Base-by-base conservation (phyloP, 768 basidiomycete species). In the Mycena kentingensis region DNA sequence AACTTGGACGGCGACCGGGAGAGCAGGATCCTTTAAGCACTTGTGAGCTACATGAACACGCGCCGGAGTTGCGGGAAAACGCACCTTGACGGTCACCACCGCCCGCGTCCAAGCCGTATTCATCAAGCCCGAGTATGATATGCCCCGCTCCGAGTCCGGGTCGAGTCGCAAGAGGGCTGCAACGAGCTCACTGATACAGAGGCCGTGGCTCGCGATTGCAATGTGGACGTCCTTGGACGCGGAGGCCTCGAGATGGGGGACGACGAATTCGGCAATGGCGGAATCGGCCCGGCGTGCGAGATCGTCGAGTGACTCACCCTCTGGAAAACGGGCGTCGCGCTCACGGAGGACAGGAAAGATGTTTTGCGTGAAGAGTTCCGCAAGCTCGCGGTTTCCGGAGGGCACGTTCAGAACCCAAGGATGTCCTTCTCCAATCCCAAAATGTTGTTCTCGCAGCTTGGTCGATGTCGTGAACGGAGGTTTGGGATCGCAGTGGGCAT, bases 41-140 rank as follows among this genome's bases (percentile, higher is more conserved):
- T 62, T 64, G 35, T 42, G 24, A 6, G 60, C 53, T 43, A 72
- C 65, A 61, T 65, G 4, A 44, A 28, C 16, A 60, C 64, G 10
- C 70, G 69, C 69, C 73, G 34, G 11, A 27, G 2, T 15, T 25
- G 36, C 46, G 34, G 44, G 47, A 45, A 22, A 29, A 36, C 65
- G 45, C 53, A 71, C 85, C 78, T 77, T 78, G 60, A 65, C 64
- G 52, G 64, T 73, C 41, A 66, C 79, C 44, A 73, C 72, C 11
- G 79, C 73, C 44, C 86, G 73, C 27, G 81, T 82, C 88, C 88
- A 90, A n/a, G 83, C 88, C 0, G 88, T 90, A 61, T 90, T 90
- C 54, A 72, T 34, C 46, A 90, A 66, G 3, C 87, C 87, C 51
- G 55, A 70, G 51, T 67, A 75, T 27, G 49, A 68, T 26, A 61